Conservation (phyloP, 257 asterid species). For the Solanum gandarillasii region DNA sequence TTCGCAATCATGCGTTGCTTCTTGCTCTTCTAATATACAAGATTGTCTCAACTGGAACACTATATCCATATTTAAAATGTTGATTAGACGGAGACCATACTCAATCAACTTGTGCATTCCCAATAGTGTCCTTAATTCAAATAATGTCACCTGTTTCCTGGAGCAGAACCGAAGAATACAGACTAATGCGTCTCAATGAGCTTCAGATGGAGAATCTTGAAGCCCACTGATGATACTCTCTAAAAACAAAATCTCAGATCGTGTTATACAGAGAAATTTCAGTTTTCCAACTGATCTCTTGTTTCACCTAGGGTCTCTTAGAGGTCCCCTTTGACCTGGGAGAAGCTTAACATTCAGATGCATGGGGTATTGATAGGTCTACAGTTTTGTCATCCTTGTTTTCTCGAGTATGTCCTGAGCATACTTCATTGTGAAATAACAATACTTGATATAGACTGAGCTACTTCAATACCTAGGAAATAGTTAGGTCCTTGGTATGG, state of each 20-base stretch:
- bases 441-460: not conserved
- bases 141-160: not conserved
- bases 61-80: not conserved
- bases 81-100: not conserved
- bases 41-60: not conserved
- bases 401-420: not conserved
- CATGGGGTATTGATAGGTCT: not conserved
- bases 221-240: not conserved
- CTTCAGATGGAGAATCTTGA: not conserved
- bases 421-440: not conserved
- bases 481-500: not conserved
- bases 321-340: not conserved
- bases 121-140: not conserved
- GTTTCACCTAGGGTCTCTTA: not conserved
- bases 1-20: not conserved
- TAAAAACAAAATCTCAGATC: not conserved
- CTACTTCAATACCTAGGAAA: not conserved
- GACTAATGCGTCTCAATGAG: not conserved
- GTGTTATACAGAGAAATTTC: not conserved
- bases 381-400: not conserved
- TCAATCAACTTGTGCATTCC: not conserved
- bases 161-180: not conserved
- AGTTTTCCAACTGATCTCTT: not conserved
- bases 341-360: not conserved
- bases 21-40: not conserved